These are phyloP conservation scores for Triticum monococcum DNA, from an alignment of 176 grass and related monocot species.

Conservation along the genomic window DNA sequence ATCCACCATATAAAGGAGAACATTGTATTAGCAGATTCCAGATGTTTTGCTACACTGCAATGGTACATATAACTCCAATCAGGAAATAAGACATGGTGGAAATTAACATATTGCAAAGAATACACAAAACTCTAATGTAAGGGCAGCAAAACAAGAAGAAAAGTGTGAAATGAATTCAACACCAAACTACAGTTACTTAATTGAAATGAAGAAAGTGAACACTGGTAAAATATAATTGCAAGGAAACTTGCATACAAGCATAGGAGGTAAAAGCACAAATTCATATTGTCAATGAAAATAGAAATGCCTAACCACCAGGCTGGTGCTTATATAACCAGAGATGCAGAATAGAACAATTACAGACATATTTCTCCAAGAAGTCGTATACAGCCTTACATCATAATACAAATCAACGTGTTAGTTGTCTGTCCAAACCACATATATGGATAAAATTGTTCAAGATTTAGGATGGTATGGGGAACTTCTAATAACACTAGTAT, in stretches of 20 bases:
- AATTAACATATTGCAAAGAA: background rate
- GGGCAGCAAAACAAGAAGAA: background rate
- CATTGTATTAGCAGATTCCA: conserved; percentile 62
- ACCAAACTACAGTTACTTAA: background rate
- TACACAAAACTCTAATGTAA: background rate
- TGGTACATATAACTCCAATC: background rate
- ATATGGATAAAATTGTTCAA: background rate
- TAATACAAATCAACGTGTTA: background rate
- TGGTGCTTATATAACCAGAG: background rate
- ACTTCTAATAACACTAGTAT: background rate
- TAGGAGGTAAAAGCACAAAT: background rate
- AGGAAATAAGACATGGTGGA: background rate
- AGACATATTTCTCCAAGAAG: background rate
- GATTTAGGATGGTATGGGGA: background rate
- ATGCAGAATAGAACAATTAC: conserved; percentile 5
- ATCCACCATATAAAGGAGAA: conserved; percentile 69
- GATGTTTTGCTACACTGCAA: conserved; percentile 49
- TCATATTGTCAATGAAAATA: background rate
- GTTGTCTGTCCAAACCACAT: background rate
- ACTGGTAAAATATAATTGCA: background rate
- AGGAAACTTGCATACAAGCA: background rate
- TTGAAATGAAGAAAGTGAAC: background rate
- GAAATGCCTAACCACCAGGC: background rate
- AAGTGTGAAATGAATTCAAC: background rate
- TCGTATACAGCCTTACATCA: background rate